Evolutionary conservation across 345 rosid genomes (phyloP), one percentile per base, ranked within the genome.

Genomic region (Hypericum androsaemum): DNA sequence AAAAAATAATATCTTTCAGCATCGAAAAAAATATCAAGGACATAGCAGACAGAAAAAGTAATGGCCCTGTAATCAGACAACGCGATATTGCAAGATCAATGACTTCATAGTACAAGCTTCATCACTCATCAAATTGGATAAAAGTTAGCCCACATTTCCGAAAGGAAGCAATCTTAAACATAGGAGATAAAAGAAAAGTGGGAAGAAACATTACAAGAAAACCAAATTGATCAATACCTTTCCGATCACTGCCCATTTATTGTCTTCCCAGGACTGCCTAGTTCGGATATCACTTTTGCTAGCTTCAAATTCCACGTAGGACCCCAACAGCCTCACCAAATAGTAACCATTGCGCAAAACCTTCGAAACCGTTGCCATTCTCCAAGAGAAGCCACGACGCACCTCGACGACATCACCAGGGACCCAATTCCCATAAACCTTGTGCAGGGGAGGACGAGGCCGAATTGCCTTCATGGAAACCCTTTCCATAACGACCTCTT

Each of bases 371-470:
- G 70, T 80, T 14, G 83, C 96, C 79, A 78, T 77, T 72, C 77
- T 88, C 96, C 96, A 88, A n/a, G 79, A 77, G 61, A 69, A 69
- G 58, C 58, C 61, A 37, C 78, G 61, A 49, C 71, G 74, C 53
- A 84, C 86, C 80, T 88, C 96, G 2, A 88, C 73, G 37, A 84
- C 77, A 71, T 88, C 88, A 58, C 90, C 90, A 43, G 77, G 74
- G 61, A 54, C 49, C 89, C 85, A 84, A 59, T 63, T 63, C 43
- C 68, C 72, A 5, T 61, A 53, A 49, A 65, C 72, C 32, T 59
- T 69, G 22, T 45, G 47, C 22, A 47, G 47, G 32, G 68, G 92
- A 42, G 83, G 79, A 57, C 70, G 65, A 52, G 96, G 96, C 71
- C 92, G 76, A 58, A 87, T 71, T 39, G 59, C 71, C 74, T 70